phyloP scores from a whole-genome alignment of 768 basidiomycete species.

The Tulasnella sp. region DNA sequence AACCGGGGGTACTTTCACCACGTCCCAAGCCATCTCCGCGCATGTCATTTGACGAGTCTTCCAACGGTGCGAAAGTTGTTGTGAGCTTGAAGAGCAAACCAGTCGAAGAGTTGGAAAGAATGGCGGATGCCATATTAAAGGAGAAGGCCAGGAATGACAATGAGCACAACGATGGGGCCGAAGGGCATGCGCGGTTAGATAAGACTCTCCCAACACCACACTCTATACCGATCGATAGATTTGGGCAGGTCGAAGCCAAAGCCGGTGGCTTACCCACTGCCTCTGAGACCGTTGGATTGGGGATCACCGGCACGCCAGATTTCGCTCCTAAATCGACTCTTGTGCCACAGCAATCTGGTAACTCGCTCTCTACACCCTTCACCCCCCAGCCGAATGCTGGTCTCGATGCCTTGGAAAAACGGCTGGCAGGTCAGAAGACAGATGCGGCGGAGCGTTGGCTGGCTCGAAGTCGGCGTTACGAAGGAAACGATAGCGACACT shows the following conservation, averaged over 20 bases:
- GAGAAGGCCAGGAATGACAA: slow-evolving; percentile 12
- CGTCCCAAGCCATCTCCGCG: slow-evolving; percentile 60
- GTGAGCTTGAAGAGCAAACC: slow-evolving; percentile 39
- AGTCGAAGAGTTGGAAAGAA: slow-evolving; percentile 60
- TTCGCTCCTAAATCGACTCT: too few relatives aligned
- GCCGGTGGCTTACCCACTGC: not conserved
- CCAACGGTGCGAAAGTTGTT: slow-evolving; percentile 17
- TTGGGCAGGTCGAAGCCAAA: not conserved
- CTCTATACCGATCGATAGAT: not conserved
- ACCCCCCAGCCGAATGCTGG: not conserved
- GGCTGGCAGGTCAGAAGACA: not conserved
- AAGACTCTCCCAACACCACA: not conserved
- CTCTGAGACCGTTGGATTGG: not conserved
- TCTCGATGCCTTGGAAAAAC: slow-evolving; percentile 12
- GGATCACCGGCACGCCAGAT: not conserved
- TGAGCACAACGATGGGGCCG: slow-evolving; percentile 28
- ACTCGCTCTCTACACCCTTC: not conserved
- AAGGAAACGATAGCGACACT: not conserved
- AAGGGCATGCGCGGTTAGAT: not conserved
- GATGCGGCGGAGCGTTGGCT: slow-evolving; percentile 4
- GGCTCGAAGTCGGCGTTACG: not conserved
- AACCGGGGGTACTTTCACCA: slow-evolving; percentile 43
- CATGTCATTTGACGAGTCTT: slow-evolving; percentile 33
- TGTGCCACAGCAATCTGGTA: not conserved
- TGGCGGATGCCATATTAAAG: slow-evolving; percentile 48